Conservation (phyloP, 2,329 filamentous ascomycete genomes). For the Domatiomyces catenatus region DNA sequence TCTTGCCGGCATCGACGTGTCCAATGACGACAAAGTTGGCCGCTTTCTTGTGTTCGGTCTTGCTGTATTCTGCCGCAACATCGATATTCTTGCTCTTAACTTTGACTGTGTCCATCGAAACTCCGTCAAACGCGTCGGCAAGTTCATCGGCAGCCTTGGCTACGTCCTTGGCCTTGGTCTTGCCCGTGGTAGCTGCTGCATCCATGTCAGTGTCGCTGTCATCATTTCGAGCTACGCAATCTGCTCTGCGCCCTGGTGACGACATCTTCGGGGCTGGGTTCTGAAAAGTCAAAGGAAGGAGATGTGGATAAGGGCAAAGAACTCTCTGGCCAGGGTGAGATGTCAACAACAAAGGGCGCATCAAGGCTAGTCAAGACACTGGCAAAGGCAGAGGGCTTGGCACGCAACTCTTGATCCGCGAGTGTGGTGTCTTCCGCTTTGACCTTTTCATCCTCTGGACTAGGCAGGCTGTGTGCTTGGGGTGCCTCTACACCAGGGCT, state of each 20-base stretch:
- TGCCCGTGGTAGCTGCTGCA: slow-evolving; percentile 21
- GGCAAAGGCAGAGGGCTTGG: slow-evolving; percentile 13
- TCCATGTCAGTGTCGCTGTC: background rate
- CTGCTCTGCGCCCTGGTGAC: slow-evolving; percentile 63
- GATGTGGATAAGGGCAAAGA: background rate
- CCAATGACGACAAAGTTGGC: slow-evolving; percentile 90
- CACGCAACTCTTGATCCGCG: slow-evolving; percentile 4
- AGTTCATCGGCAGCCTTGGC: slow-evolving; percentile 19
- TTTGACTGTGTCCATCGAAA: slow-evolving; percentile 36
- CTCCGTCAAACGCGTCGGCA: slow-evolving; percentile 32
- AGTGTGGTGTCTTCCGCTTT: background rate
- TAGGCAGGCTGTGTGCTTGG: slow-evolving; percentile 5
- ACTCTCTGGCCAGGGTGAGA: slow-evolving; percentile 4
- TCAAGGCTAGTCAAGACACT: slow-evolving; percentile 13
- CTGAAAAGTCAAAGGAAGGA: slow-evolving; percentile 49
- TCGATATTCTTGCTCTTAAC: slow-evolving; percentile 64
- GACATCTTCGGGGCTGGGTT: slow-evolving; percentile 82
- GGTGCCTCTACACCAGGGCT: background rate
- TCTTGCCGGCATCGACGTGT: slow-evolving; percentile 95
- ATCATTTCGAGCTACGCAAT: background rate
- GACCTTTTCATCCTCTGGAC: slow-evolving; percentile 5
- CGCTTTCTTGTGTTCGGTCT: slow-evolving; percentile 58
- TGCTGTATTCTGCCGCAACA: slow-evolving; percentile 66
- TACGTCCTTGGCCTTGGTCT: slow-evolving; percentile 22
- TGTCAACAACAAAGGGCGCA: slow-evolving; percentile 19